Conservation (phyloP, 345 rosid species). For the Syzygium grande region DNA sequence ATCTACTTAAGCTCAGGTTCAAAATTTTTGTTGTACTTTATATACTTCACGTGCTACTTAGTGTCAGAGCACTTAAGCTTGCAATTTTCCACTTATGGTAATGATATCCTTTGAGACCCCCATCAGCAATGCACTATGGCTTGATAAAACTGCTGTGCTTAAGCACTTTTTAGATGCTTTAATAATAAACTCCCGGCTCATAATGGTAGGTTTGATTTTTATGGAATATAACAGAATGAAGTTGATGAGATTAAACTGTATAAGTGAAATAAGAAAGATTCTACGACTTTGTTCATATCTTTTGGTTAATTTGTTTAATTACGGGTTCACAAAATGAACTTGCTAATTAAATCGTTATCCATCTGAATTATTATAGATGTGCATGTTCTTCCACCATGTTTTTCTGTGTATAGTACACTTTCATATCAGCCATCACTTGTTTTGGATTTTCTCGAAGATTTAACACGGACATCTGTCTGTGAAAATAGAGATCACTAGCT, state of each 20-base stretch:
- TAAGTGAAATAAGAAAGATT: neutral
- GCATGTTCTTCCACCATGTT: neutral
- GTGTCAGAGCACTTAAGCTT: neutral
- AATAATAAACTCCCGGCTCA: too few species aligned
- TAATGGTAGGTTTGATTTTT: neutral
- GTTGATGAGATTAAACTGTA: neutral
- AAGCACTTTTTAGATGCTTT: too few species aligned
- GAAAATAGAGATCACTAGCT: constrained; percentile 77
- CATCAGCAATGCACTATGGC: neutral
- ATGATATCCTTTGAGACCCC: neutral
- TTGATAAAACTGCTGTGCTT: neutral
- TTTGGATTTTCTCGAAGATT: neutral
- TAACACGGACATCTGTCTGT: neutral
- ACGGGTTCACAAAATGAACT: neutral
- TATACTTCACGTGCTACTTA: neutral
- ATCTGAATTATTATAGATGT: neutral
- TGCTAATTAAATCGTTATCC: neutral
- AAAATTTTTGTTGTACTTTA: neutral
- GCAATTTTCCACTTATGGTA: neutral
- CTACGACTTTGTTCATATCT: neutral
- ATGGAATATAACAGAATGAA: neutral
- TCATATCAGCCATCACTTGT: neutral
- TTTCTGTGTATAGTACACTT: neutral
- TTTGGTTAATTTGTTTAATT: neutral
- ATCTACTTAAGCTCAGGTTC: neutral